Evolutionary conservation across 257 asterid species (phyloP).

Genomic region (Coffea eugenioides): DNA sequence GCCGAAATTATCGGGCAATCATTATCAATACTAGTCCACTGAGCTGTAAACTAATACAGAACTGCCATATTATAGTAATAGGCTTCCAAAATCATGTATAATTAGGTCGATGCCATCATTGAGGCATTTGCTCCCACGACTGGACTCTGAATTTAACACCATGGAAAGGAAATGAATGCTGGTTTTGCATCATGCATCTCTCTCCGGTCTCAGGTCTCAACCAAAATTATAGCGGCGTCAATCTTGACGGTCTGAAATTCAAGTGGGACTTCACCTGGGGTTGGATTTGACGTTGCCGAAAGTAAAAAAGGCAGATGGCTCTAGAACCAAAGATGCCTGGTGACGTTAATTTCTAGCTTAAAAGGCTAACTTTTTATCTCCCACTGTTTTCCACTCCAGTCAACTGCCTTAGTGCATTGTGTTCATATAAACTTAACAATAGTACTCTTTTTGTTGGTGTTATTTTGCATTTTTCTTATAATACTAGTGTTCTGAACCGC

Average conservation of each 20-base stretch:
- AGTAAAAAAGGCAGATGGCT: not conserved
- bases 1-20: constrained; percentile 40
- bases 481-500: not conserved
- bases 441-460: not conserved
- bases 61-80: not conserved
- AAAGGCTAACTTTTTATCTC: not conserved
- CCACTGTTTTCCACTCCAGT: not conserved
- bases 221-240: not conserved
- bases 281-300: constrained; percentile 16
- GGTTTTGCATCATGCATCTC: not conserved
- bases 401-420: not conserved
- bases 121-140: constrained; percentile 9
- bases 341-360: not conserved
- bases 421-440: no score
- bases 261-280: constrained; percentile 7
- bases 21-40: constrained; percentile 35
- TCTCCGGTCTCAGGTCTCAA: not conserved
- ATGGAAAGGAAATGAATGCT: not conserved
- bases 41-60: constrained; percentile 12
- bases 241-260: not conserved
- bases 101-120: constrained; percentile 31
- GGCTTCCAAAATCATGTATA: constrained; percentile 1
- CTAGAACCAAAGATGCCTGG: not conserved
- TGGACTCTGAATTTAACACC: constrained; percentile 7
- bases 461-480: not conserved